Evolutionary conservation across 805 yeast genomes (phyloP), one percentile per base, ranked within the genome.

Genomic region (Candida sonorensis): DNA sequence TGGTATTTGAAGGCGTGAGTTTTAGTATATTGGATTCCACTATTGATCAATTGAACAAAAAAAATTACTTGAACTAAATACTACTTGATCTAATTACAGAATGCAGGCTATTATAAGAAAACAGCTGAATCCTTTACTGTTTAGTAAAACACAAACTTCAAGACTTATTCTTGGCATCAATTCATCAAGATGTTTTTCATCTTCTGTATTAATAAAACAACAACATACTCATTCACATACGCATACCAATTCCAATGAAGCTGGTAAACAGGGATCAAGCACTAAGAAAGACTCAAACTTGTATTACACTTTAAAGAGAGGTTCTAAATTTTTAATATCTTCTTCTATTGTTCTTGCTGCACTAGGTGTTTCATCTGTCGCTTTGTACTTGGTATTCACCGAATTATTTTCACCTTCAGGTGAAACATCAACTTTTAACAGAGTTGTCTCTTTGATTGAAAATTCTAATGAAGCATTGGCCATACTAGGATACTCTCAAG

Each of bases 351-450:
- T 83, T 0, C 45, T 80, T 8, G 84, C 81, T 3, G 87, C 87
- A 2, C 51, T 76, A 2, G 86, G 82, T 11, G 62, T 82, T 7
- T 75, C 90, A 0, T 69, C 77, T 28, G 55, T 78, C 36, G 74
- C 87, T 14, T 65, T 84, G 7, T 88, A 84, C 55, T 67, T 85
- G 40, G 72, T 87, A 15, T 69, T 81, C n/a, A 67, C 80, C 9
- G 96, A 88, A 53, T 61, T 88, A 20, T 75, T 85, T 43, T 71
- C 88, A 29, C 96, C 97, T 8, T 80, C 94, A 1, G 94, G 95
- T 16, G 96, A 88, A 51, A 88, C 95, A 0, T 82, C 81, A 42
- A 75, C 94, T 2, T 88, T 88, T 64, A 87, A 88, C 60, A 73
- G 85, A 45, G 94, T 94, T 2, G 87, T 87, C 20, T 70, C 74